Evolutionary conservation across 1,284 basidiomycete species (phyloP).

Genomic region (Ceratobasidium sp.): DNA sequence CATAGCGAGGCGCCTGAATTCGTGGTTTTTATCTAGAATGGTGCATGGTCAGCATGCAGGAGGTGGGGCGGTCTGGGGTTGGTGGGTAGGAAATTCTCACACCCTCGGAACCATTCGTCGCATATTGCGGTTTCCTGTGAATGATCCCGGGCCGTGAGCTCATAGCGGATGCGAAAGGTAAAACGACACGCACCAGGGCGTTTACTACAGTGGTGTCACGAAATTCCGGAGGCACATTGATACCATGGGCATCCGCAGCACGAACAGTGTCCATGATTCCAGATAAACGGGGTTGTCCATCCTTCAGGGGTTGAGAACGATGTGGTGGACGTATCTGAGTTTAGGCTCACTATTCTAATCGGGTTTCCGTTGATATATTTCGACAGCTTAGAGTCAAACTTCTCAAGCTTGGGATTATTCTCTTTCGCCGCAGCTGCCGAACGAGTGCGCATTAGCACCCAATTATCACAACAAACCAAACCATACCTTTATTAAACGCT

Average conservation of each 20-base stretch:
- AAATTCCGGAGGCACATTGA: slow-evolving; percentile 75
- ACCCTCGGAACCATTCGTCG: slow-evolving; percentile 81
- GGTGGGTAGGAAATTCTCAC: slow-evolving; percentile 47
- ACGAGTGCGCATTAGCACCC: neutral
- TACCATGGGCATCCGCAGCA: slow-evolving; percentile 74
- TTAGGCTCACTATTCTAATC: slow-evolving; percentile 62
- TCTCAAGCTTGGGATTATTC: slow-evolving; percentile 73
- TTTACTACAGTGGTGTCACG: slow-evolving; percentile 68
- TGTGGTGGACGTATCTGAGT: neutral
- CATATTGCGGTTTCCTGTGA: slow-evolving; percentile 76
- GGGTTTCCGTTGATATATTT: slow-evolving; percentile 77
- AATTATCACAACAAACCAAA: neutral
- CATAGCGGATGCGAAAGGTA: neutral
- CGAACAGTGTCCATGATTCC: slow-evolving; percentile 85
- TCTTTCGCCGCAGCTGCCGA: slow-evolving; percentile 69
- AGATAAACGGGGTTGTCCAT: slow-evolving; percentile 79
- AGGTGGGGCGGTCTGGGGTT: neutral
- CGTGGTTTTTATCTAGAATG: slow-evolving; percentile 71
- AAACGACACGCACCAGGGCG: slow-evolving; percentile 63
- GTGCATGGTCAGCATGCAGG: neutral
- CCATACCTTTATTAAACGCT: slow-evolving; percentile 70
- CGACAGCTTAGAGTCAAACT: slow-evolving; percentile 71
- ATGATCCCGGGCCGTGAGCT: neutral
- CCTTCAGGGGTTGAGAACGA: slow-evolving; percentile 52
- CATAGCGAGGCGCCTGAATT: slow-evolving; percentile 81